Evolutionary conservation across 345 rosid species (phyloP).

Genomic region (Tarenaya hassleriana): DNA sequence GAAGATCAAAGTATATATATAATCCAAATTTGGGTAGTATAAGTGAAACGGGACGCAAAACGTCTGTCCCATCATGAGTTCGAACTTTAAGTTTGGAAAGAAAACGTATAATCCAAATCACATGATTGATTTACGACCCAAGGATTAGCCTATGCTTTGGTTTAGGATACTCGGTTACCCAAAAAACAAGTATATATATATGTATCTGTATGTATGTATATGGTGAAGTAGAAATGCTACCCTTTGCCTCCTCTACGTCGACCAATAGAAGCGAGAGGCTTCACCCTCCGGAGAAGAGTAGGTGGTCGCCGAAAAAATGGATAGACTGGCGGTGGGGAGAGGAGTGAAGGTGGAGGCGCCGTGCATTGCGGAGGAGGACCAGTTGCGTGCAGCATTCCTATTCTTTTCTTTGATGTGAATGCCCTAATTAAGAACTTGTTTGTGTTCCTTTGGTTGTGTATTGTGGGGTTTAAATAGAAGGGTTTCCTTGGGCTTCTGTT

Average conservation of each 20-base stretch:
- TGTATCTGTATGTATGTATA: not conserved
- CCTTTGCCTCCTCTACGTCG: conserved; percentile 58
- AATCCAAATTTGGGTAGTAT: not conserved
- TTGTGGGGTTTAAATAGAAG: too few species aligned
- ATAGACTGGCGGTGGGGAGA: conserved; percentile 10
- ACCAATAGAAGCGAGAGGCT: conserved; percentile 30
- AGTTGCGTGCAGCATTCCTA: conserved; percentile 30
- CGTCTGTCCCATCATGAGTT: too few species aligned
- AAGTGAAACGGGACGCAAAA: too few species aligned
- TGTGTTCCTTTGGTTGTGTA: too few species aligned
- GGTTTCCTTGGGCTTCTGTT: too few species aligned
- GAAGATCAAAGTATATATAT: not conserved
- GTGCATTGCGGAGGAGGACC: conserved; percentile 21
- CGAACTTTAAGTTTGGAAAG: too few species aligned
- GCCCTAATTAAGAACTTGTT: not conserved
- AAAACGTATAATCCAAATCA: too few species aligned
- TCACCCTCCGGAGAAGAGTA: conserved; percentile 15
- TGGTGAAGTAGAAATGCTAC: conserved; percentile 27
- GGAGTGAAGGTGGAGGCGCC: conserved; percentile 19
- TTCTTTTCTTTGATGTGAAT: too few species aligned
- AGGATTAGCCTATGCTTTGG: too few species aligned
- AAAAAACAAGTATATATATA: not conserved
- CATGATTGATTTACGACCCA: too few species aligned
- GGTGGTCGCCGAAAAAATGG: conserved; percentile 24
- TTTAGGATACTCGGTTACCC: not conserved